These are phyloP conservation scores for Fomitopsis betulina DNA, from an alignment of 1,284 basidiomycete species.

Conservation along the genomic window DNA sequence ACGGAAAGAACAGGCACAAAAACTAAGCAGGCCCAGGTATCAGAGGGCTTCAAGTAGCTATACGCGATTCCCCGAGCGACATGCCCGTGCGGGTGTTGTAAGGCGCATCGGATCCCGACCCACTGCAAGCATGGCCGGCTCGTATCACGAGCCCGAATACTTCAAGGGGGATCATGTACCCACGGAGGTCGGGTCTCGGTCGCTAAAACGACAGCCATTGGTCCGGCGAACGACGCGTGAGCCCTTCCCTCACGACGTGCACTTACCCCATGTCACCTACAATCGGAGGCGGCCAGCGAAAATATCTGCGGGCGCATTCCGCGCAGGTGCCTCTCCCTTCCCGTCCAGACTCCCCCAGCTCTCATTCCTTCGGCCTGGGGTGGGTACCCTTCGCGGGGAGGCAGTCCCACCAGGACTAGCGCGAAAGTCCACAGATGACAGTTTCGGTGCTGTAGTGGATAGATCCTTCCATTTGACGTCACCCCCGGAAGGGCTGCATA, in stretches of 20 bases:
- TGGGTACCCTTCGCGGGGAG: slow-evolving; percentile 2
- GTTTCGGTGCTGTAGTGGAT: slow-evolving; percentile 15
- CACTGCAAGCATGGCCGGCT: neutral
- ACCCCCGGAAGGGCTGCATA: slow-evolving; percentile 15
- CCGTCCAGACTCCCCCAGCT: slow-evolving; percentile 6
- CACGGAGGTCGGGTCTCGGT: slow-evolving; percentile 3
- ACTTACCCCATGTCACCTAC: neutral
- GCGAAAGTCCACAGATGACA: neutral
- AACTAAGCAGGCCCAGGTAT: slow-evolving; percentile 8
- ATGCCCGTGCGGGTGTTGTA: too few relatives aligned
- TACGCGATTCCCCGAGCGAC: neutral
- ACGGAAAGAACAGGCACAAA: slow-evolving; percentile 19
- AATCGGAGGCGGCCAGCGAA: slow-evolving; percentile 4
- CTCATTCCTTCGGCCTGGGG: neutral
- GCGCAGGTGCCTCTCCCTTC: slow-evolving; percentile 13
- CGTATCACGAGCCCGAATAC: neutral
- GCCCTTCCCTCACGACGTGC: slow-evolving; percentile 12
- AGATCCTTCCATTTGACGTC: slow-evolving; percentile 14
- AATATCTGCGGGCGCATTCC: slow-evolving; percentile 17
- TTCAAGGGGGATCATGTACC: neutral
- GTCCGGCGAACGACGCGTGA: slow-evolving; percentile 17
- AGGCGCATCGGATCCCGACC: neutral
- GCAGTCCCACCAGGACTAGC: neutral
- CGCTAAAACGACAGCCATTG: slow-evolving; percentile 9
- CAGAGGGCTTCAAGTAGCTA: slow-evolving; percentile 14